Conservation (phyloP, 2,329 filamentous ascomycete genomes). For the Basipetospora chlamydospora region DNA sequence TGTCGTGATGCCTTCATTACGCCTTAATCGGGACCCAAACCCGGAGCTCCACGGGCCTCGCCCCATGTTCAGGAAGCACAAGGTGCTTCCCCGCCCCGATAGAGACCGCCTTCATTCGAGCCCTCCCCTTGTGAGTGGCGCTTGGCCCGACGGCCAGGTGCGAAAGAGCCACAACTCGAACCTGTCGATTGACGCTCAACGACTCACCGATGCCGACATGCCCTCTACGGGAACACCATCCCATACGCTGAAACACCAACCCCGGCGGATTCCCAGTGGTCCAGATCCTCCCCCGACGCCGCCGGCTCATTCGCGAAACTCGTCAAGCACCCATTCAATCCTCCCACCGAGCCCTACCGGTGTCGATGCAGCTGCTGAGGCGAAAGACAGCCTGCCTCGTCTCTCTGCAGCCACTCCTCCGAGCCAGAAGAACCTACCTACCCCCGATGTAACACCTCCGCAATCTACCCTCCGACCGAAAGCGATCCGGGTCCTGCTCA, state of each 20-base stretch:
- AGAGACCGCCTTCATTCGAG: slow-evolving; percentile 12
- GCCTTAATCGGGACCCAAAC: slow-evolving; percentile 15
- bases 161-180: background rate
- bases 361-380: background rate
- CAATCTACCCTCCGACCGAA: slow-evolving; percentile 29
- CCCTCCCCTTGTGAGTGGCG: slow-evolving; percentile 12
- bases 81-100: slow-evolving; percentile 24
- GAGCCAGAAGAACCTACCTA: slow-evolving; percentile 54
- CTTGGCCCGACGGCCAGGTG: slow-evolving; percentile 8
- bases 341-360: slow-evolving; percentile 4
- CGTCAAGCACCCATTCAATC: slow-evolving; percentile 13
- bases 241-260: slow-evolving; percentile 25
- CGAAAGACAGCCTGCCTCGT: background rate
- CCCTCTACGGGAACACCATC: slow-evolving; percentile 5
- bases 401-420: slow-evolving; percentile 42
- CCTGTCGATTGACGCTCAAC: background rate
- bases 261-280: slow-evolving; percentile 25
- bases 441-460: slow-evolving; percentile 62
- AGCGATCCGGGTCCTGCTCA: slow-evolving; percentile 28
- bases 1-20: slow-evolving; percentile 18
- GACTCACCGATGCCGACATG: background rate
- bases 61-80: slow-evolving; percentile 31
- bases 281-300: slow-evolving; percentile 47
- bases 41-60: slow-evolving; percentile 16
- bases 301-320: slow-evolving; percentile 43